Conservation (phyloP, 2,329 filamentous ascomycete genomes). For the Chaetomiaceae sp. region DNA sequence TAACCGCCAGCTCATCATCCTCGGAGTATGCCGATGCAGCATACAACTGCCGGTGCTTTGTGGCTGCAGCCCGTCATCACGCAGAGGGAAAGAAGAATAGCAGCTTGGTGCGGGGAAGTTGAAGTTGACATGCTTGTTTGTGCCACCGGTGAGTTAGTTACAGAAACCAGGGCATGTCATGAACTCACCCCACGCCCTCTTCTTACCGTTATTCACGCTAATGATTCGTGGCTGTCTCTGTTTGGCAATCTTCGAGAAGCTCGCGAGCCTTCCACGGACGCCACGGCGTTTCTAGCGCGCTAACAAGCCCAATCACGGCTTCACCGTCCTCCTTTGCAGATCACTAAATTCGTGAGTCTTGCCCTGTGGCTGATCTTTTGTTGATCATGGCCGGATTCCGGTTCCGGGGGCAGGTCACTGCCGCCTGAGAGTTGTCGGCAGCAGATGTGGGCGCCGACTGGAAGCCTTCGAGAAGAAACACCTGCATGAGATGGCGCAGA, state of each 20-base stretch:
- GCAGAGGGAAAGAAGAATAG: too few species aligned
- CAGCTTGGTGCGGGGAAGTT: background rate
- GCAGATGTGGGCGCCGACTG: background rate
- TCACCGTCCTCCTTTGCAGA: background rate
- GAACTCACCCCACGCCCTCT: background rate
- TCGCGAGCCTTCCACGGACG: background rate
- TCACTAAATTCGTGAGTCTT: background rate
- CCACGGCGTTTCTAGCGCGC: background rate
- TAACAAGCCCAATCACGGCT: background rate
- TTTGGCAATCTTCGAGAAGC: constrained; percentile 1
- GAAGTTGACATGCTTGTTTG: too few species aligned
- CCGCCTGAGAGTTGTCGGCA: background rate
- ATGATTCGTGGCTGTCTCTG: background rate
- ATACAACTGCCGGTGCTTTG: constrained; percentile 5
- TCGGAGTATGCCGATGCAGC: background rate
- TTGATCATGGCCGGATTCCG: background rate
- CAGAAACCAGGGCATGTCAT: background rate
- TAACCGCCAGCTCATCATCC: background rate
- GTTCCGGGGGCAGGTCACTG: background rate
- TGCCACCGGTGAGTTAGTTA: background rate
- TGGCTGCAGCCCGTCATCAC: background rate
- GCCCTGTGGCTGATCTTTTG: background rate
- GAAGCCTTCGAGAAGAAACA: too few species aligned
- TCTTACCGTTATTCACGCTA: too few species aligned
- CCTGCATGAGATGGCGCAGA: too few species aligned